These are phyloP conservation scores for Cyathus striatus DNA, from an alignment of 768 basidiomycete genomes.

Conservation along the genomic window DNA sequence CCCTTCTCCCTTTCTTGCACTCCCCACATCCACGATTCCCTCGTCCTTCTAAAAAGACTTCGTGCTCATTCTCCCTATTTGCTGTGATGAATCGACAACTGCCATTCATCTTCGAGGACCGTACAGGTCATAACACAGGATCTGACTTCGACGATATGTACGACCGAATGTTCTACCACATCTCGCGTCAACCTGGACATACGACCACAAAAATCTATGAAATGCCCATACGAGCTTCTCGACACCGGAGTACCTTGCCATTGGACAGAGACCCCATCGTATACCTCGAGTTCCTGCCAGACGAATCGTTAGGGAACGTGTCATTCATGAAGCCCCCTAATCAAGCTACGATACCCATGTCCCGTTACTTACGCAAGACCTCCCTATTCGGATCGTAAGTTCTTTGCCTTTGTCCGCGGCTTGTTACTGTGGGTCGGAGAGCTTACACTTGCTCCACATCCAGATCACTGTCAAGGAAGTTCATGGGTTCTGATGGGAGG, in stretches of 20 bases:
- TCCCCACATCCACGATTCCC: background rate
- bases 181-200: conserved; percentile 42
- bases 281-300: conserved; percentile 54
- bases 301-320: conserved; percentile 55
- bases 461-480: conserved; percentile 67
- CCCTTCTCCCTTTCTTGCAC: background rate
- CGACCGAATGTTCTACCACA: conserved; percentile 67
- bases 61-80: background rate
- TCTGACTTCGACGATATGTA: conserved; percentile 78
- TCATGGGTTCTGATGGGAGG: conserved; percentile 59
- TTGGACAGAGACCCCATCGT: conserved; percentile 48
- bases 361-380: conserved; percentile 57
- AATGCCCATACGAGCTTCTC: conserved; percentile 61
- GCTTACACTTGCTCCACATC: background rate
- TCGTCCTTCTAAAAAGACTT: background rate
- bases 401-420: background rate
- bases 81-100: conserved; percentile 13
- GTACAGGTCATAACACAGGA: conserved; percentile 46
- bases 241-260: conserved; percentile 50
- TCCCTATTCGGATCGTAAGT: conserved; percentile 64
- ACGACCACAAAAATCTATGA: conserved; percentile 53
- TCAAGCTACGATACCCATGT: conserved; percentile 50
- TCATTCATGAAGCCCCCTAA: conserved; percentile 41
- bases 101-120: conserved; percentile 64
- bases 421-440: too few species aligned